Evolutionary conservation across 1,284 basidiomycete genomes (phyloP), one percentile per base, ranked within the genome.

Genomic region (Austroboletus niveus): DNA sequence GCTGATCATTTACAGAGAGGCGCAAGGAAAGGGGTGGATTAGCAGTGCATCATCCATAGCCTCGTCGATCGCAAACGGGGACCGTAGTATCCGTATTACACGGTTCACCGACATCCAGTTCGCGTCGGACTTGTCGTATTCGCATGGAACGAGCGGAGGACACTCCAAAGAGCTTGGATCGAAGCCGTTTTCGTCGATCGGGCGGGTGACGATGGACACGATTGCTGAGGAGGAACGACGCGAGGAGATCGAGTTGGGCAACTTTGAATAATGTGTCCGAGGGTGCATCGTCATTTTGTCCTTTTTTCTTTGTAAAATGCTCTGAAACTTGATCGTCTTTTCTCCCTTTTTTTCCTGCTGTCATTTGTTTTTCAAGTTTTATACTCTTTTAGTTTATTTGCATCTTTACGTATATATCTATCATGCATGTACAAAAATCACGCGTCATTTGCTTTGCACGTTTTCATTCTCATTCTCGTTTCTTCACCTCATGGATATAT

Each of bases 211-310:
- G 3, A 15, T 27, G 4, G 48, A 41, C 0, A 38, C 24, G 38
- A 14, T 4, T 7, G 14, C 44, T 4, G 52, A 63, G 7, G 52
- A 49, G 32, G 47, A 31, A 2, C 3, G 80, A 0, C 56, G 27
- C 2, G 82, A 64, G 44, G 94, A 75, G 12, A 83, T 84, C 0
- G 92, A 87, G 40, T 92, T 72, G 1, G 88, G 82, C 0, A 79
- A 78, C 22, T 24, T 24, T 24, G 22, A 24, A 24, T 24, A 5
- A 24, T 0, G 22, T 24, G 22, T 24, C 5, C 5, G 5, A 83
- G 89, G 71, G 62, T 3, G 32, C 32, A 7, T 34, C 32, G 32
- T 14, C 87, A n/a, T 38, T n/a, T 38, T 38, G 15, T 38, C n/a
- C n/a, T 15, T 38, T 38, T 38, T 38, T 38, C 11, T n/a, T 7